Base-by-base conservation (phyloP, 371 early-diverging fungal species). In the Cokeromyces recurvatus region DNA sequence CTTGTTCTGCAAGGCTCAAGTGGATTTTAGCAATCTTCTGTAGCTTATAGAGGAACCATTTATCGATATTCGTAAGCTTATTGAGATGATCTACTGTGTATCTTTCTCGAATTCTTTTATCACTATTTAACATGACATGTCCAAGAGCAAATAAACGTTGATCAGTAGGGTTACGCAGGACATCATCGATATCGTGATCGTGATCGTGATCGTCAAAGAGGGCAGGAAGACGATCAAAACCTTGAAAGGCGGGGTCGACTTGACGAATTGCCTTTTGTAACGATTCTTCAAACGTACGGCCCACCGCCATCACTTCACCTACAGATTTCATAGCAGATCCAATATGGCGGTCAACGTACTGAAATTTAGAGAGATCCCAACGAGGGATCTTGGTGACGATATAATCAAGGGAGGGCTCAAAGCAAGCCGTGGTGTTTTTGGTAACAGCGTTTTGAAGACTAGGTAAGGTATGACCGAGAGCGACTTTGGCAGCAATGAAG, bases 271-370 rank as follows among this genome's bases (percentile, higher is more conserved):
- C 90, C 79, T 95, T 94, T 64, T 96, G 95, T 57, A 96, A 65
- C 25, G 82, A 79, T 65, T 96, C 97, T 66, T 96, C 97, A 55
- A 91, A 96, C 1, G 92, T 93, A 38, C 95, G 83, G 19, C 95
- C 96, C 48, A 96, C 92, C 6, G 94, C 92, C 97, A 96, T 96
- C 42, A 94, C 94, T 62, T 96, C 97, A 57, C 97, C 97, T 4
- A 96, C 95, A 57, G 85, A 84, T 71, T 96, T 96, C 97, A 94
- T 94, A 32, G 82, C 73, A 22, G 86, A 85, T 12, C 91, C 90
- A 40, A 93, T 79, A 32, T 86, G 79, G 46, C 85, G 81, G 47
- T 78, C 72, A 19, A 94, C 97, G 52, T 86, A 90, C 48, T 82
- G 77, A 72, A 96, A 96, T 74, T 96, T 96, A 51, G 68, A 76